phyloP scores from a whole-genome alignment of 2,329 filamentous ascomycete genomes.

The Periglandula ipomoeae region DNA sequence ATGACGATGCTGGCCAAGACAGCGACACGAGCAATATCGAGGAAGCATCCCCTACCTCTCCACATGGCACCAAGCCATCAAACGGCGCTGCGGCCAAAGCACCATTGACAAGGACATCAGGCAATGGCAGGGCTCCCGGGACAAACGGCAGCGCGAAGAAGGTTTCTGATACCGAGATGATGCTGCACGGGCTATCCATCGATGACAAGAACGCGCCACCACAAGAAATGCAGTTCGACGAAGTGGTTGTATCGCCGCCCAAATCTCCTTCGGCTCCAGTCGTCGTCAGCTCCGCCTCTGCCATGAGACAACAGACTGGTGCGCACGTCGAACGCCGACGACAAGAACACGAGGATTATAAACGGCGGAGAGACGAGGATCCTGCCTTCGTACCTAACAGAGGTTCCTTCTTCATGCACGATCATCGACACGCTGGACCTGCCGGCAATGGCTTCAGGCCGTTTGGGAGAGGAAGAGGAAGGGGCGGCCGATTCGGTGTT shows the following conservation, averaged over 20 bases:
- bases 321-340: slow-evolving; percentile 61
- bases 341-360: slow-evolving; percentile 85
- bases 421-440: slow-evolving; percentile 72
- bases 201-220: slow-evolving; percentile 30
- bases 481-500: slow-evolving; percentile 50
- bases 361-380: slow-evolving; percentile 77
- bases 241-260: slow-evolving; percentile 28
- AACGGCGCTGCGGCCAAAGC: slow-evolving; percentile 29
- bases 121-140: slow-evolving; percentile 26
- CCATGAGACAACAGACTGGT: slow-evolving; percentile 39
- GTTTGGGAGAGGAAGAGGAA: slow-evolving; percentile 57
- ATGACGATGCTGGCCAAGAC: slow-evolving; percentile 50
- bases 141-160: slow-evolving; percentile 23
- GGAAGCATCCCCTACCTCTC: slow-evolving; percentile 42
- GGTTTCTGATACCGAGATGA: slow-evolving; percentile 47
- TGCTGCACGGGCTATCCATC: slow-evolving; percentile 46
- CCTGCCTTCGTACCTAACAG: slow-evolving; percentile 90
- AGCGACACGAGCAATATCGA: slow-evolving; percentile 58
- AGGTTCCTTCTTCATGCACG: slow-evolving; percentile 95
- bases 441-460: slow-evolving; percentile 70
- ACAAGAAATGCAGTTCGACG: slow-evolving; percentile 39
- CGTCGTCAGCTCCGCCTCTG: slow-evolving; percentile 44
- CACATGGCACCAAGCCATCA: slow-evolving; percentile 29
- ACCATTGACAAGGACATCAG: slow-evolving; percentile 28
- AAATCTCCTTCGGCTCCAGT: slow-evolving; percentile 39